Evolutionary conservation across 305 asterid genomes (phyloP).

Genomic region (Withania somnifera): DNA sequence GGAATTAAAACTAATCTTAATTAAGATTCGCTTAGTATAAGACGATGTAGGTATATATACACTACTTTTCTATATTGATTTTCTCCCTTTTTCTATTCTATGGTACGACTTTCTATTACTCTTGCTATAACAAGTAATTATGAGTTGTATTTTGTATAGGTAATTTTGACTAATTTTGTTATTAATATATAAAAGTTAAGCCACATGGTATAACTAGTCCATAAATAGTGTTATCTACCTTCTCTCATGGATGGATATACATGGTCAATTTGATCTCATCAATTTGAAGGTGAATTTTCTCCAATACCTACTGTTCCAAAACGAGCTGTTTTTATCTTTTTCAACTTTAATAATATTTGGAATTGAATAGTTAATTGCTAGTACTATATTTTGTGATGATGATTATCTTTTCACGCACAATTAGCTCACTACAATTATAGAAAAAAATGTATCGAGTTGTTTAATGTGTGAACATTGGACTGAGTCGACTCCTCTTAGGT

Average conservation of each 20-base stretch:
- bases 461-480: neutral
- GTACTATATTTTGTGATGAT: neutral
- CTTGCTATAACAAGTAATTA: too few species aligned
- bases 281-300: too few species aligned
- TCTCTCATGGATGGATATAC: neutral
- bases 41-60: too few species aligned
- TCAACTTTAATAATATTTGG: too few species aligned
- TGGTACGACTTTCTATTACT: too few species aligned
- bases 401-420: neutral
- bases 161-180: neutral
- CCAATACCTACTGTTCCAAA: neutral
- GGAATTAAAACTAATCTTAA: too few species aligned
- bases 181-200: neutral
- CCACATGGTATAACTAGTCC: neutral
- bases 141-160: too few species aligned
- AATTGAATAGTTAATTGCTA: neutral
- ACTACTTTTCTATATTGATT: too few species aligned
- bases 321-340: too few species aligned
- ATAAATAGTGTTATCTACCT: too few species aligned
- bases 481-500: neutral
- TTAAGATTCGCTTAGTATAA: too few species aligned
- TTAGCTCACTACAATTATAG: neutral
- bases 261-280: neutral
- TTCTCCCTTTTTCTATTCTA: too few species aligned
- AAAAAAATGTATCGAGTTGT: neutral